phyloP scores from a whole-genome alignment of 2,329 filamentous ascomycete species.

The Phaeoacremonium minimum region DNA sequence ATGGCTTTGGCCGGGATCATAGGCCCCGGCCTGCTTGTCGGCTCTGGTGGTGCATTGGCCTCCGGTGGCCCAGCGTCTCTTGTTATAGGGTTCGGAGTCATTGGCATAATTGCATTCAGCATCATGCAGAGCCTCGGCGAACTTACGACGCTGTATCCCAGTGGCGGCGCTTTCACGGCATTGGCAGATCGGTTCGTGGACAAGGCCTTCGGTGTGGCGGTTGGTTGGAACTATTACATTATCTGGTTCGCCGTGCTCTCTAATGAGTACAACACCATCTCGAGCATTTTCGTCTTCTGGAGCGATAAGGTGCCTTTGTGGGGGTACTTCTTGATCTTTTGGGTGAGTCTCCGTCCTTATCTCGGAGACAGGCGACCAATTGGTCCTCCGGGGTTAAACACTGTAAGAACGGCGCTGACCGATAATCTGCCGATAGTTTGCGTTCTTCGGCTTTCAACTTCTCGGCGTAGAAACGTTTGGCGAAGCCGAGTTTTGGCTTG shows the following conservation, averaged over 20 bases:
- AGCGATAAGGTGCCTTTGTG: conserved; percentile 54
- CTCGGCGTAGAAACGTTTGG: conserved; percentile 72
- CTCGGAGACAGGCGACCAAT: too few relatives aligned
- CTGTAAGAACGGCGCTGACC: too few relatives aligned
- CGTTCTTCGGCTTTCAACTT: conserved; percentile 65
- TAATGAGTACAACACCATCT: conserved; percentile 69
- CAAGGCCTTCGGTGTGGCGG: conserved; percentile 62
- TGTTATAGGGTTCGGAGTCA: conserved; percentile 68
- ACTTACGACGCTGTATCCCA: conserved; percentile 68
- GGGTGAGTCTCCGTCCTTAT: conserved; percentile 36
- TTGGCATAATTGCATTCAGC: conserved; percentile 63
- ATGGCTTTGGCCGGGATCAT: conserved; percentile 60
- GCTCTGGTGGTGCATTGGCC: conserved; percentile 64
- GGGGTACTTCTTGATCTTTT: conserved; percentile 72
- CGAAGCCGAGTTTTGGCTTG: conserved; percentile 77
- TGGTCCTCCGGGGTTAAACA: too few relatives aligned
- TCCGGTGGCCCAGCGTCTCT: conserved; percentile 68
- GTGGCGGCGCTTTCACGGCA: conserved; percentile 66
- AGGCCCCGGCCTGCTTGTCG: conserved; percentile 69
- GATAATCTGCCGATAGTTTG: too few relatives aligned
- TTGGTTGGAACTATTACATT: conserved; percentile 70
- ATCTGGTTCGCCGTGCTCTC: conserved; percentile 61
- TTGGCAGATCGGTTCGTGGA: conserved; percentile 69
- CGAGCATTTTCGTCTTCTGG: conserved; percentile 64
- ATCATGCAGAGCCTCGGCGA: conserved; percentile 74